A percentile compares a stretch with the other conserved stretches of the same genome.
phyloP scores from a whole-genome alignment of 805 yeast species.

The Candida alai region DNA sequence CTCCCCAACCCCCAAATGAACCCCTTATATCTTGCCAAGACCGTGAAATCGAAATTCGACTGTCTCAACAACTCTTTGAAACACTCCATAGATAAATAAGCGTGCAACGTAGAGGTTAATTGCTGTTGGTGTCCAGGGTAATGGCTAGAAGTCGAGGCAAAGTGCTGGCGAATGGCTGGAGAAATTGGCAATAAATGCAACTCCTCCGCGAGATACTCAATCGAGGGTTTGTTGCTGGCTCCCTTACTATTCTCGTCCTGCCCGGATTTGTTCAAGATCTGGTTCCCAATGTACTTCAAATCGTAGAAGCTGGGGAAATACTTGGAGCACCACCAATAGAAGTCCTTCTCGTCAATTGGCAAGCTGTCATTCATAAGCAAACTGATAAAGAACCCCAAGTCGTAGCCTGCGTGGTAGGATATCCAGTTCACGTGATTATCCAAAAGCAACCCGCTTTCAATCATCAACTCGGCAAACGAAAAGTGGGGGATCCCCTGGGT shows the following conservation, averaged over 20 bases:
- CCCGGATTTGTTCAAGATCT: slow-evolving; percentile 23
- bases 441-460: slow-evolving; percentile 80
- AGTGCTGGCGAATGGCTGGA: slow-evolving; percentile 41
- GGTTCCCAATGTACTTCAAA: slow-evolving; percentile 54
- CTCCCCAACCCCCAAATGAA: slow-evolving; percentile 49
- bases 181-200: slow-evolving; percentile 59
- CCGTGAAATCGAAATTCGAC: slow-evolving; percentile 17
- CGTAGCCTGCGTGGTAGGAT: slow-evolving; percentile 92
- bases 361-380: slow-evolving; percentile 69
- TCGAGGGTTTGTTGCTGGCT: slow-evolving; percentile 37
- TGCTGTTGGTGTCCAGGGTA: slow-evolving; percentile 27
- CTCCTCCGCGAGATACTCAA: slow-evolving; percentile 68
- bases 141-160: slow-evolving; percentile 19
- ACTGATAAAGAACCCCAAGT: slow-evolving; percentile 82
- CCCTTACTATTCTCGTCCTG: slow-evolving; percentile 11
- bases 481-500: slow-evolving; percentile 73
- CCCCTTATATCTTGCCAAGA: slow-evolving; percentile 41
- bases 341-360: slow-evolving; percentile 79
- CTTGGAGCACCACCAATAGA: slow-evolving; percentile 61
- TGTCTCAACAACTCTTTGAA: slow-evolving; percentile 51
- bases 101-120: slow-evolving; percentile 53
- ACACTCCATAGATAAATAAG: slow-evolving; percentile 61
- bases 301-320: slow-evolving; percentile 85
- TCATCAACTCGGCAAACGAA: slow-evolving; percentile 79
- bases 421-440: slow-evolving; percentile 74